A percentile compares a stretch with the other conserved stretches of the same genome.
Evolutionary conservation across 192 early-diverging fungal genomes (phyloP).

Genomic region (Jimgerdemannia flammicorona): DNA sequence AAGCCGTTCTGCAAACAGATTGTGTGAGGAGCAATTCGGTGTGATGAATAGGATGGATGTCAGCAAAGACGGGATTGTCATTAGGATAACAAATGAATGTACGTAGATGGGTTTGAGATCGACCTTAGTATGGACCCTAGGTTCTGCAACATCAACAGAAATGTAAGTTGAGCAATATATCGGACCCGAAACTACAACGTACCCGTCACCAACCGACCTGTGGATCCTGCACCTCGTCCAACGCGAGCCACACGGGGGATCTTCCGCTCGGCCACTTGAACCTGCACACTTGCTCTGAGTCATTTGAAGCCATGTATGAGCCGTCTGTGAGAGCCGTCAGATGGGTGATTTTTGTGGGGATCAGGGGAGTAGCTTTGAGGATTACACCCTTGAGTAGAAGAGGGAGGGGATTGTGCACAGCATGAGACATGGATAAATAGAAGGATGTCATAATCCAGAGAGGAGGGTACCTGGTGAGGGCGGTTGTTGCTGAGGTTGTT

Average conservation of each 20-base stretch:
- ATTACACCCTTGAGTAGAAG: constrained; percentile 38
- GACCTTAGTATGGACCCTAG: constrained; percentile 64
- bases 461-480: constrained; percentile 42
- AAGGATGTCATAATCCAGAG: too few species aligned
- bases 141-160: constrained; percentile 36
- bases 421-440: not conserved
- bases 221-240: constrained; percentile 53
- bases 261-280: constrained; percentile 1
- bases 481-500: constrained; percentile 42
- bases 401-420: not conserved
- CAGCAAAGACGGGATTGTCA: not conserved
- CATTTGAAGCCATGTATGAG: constrained; percentile 8
- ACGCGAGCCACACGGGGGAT: constrained; percentile 47
- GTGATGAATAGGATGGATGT: too few species aligned
- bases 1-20: constrained; percentile 31
- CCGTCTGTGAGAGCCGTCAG: not conserved
- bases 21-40: not conserved
- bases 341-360: constrained; percentile 10
- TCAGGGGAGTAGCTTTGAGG: constrained; percentile 34
- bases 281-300: constrained; percentile 3
- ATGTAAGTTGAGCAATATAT: too few species aligned
- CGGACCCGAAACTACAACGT: too few species aligned
- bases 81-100: constrained; percentile 1
- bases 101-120: not conserved
- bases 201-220: constrained; percentile 20